A percentile compares a stretch with the other conserved stretches of the same genome.
Evolutionary conservation across 2,329 filamentous ascomycete species (phyloP).

Genomic region (Diaporthe longicolla): DNA sequence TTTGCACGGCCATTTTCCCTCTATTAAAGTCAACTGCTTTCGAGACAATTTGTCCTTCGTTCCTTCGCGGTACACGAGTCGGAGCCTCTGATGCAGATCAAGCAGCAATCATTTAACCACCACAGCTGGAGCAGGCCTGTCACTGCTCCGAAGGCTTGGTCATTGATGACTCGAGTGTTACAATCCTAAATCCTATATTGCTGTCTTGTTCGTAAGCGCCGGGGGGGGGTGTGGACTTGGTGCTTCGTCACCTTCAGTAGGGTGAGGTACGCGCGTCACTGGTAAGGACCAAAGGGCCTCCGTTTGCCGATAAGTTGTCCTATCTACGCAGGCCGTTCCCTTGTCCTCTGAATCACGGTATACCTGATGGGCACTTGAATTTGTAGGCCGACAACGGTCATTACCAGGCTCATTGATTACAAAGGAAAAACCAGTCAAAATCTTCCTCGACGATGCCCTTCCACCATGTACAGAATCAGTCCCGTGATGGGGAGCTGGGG

Average conservation of each 20-base stretch:
- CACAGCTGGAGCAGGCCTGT: not conserved
- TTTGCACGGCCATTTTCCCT: not conserved
- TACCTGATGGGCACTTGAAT: not conserved
- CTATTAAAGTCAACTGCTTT: no score
- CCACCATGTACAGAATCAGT: conserved; percentile 35
- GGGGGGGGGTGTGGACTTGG: not conserved
- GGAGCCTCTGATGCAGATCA: not conserved
- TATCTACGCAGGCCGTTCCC: conserved; percentile 2
- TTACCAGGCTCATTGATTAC: conserved; percentile 24
- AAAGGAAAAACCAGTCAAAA: conserved; percentile 25
- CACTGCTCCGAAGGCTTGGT: conserved; percentile 24
- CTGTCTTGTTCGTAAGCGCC: not conserved
- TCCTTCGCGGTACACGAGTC: not conserved
- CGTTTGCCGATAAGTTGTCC: not conserved
- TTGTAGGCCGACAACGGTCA: conserved; percentile 2
- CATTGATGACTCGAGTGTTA: conserved; percentile 7
- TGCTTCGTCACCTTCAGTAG: not conserved
- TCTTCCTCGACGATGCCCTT: conserved; percentile 28
- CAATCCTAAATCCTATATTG: not conserved
- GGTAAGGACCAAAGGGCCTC: not conserved
- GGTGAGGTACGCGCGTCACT: not conserved
- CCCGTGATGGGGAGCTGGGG: conserved; percentile 31
- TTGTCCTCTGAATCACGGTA: not conserved
- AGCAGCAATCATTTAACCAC: not conserved
- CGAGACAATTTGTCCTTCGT: not conserved